A percentile compares a stretch with the other conserved stretches of the same genome.
These are phyloP conservation scores for Pugionium cornutum DNA, from an alignment of 345 rosid species.

Conservation along the genomic window DNA sequence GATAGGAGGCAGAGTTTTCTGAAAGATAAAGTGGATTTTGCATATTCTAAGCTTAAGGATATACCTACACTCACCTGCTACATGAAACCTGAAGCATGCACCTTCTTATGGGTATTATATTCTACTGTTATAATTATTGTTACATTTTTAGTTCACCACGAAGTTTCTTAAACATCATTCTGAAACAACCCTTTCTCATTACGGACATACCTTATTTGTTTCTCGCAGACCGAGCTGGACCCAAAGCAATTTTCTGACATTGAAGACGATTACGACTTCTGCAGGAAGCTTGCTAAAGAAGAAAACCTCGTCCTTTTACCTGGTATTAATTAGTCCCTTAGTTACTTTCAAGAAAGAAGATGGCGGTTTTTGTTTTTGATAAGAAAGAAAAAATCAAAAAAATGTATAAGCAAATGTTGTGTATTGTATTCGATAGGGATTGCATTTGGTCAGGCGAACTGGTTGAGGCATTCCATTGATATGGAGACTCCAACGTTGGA, in stretches of 20 bases:
- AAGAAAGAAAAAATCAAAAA: no score
- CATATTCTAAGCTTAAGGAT: conserved; percentile 45
- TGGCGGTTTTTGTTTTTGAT: no score
- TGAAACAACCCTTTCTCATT: no score
- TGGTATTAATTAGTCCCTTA: conserved; percentile 27
- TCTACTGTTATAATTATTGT: not conserved
- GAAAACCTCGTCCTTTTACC: conserved; percentile 34
- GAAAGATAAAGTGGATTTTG: conserved; percentile 48
- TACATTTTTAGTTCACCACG: not conserved
- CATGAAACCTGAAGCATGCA: conserved; percentile 61
- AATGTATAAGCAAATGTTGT: not conserved
- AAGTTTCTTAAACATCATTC: no score
- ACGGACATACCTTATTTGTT: no score
- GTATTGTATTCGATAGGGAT: conserved; percentile 44
- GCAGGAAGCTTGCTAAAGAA: conserved; percentile 36
- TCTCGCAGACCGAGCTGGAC: conserved; percentile 15
- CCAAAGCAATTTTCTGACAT: conserved; percentile 14
- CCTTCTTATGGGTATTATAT: conserved; percentile 61
- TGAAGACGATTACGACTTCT: conserved; percentile 32
- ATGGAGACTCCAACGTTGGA: conserved; percentile 26
- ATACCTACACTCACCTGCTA: conserved; percentile 61
- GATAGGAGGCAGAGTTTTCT: conserved; percentile 36
- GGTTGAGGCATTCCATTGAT: conserved; percentile 37
- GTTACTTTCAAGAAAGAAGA: not conserved
- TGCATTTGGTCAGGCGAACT: conserved; percentile 46